Evolutionary conservation across 139 green algal species (phyloP), one percentile per base, ranked within the genome.

Genomic region (Ettlia oleoabundans): DNA sequence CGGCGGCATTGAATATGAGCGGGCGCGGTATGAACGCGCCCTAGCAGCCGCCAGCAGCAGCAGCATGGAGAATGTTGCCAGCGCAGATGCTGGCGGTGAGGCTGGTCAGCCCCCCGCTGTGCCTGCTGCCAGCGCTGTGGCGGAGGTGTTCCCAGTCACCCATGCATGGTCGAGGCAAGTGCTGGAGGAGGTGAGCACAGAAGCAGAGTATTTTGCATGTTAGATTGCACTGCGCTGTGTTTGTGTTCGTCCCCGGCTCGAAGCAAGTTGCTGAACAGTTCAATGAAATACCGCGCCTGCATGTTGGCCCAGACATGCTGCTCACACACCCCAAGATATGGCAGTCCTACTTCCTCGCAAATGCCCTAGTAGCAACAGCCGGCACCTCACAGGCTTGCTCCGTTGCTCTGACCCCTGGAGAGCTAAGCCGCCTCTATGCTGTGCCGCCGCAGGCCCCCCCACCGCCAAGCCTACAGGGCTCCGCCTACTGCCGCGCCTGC

Each of bases 1-100:
- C 22, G 58, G 32, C 1, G 83, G 62, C 58, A 61, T 85, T 1
- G 67, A 87, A 15, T 87, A 85, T 37, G 83, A 87, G 71, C 77
- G 70, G 21, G 68, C 52, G 19, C 77, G 83, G 8, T 82, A 67
- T 30, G 32, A 32, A 13, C 61, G 72, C 24, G 83, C 78, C 2
- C 37, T 87, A 33, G 67, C 30, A 18, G 3, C 40, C 3, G 68
- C 68, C 26, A 15, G 37, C 66, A 21, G 18, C 10, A 53, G 66
- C 37, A 2, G 37, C 30, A 42, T 33, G 26, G 53, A 33, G n/a
- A n/a, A n/a, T n/a, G n/a, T n/a, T n/a, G n/a, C n/a, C n/a, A 30
- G 42, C 37, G 40, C 3, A 3, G 68, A 10, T n/a, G 41, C 37
- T 7, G 21, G 32, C 37, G 37, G 21, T 9, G 18, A n/a, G 1